Percentiles rank a stretch among this genome's conserved stretches.
Evolutionary conservation across 1,284 basidiomycete species (phyloP).

Genomic region (Ustilago hordei): DNA sequence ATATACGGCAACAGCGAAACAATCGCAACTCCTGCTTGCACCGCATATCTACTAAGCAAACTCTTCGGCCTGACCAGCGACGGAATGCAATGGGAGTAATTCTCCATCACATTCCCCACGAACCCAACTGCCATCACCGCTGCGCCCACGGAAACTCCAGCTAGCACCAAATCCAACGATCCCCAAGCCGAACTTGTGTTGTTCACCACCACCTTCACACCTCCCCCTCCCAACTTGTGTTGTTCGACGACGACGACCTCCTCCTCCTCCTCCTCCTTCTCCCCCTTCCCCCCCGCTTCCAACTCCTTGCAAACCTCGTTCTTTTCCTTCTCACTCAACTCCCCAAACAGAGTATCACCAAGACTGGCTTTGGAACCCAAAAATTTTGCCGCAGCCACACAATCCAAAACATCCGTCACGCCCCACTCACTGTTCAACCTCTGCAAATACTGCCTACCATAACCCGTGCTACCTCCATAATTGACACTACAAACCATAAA

Average conservation of each 20-base stretch:
- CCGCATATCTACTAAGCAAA: neutral
- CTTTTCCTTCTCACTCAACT: conserved; percentile 24
- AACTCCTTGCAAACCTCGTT: conserved; percentile 18
- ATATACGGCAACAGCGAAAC: conserved; percentile 25
- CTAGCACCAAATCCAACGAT: conserved; percentile 19
- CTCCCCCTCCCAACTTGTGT: conserved; percentile 12
- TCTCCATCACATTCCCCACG: conserved; percentile 13
- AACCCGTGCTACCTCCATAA: conserved; percentile 78
- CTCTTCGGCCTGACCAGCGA: conserved; percentile 10
- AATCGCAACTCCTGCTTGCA: conserved; percentile 7
- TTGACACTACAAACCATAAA: conserved; percentile 76
- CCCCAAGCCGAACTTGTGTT: conserved; percentile 28
- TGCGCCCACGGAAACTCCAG: conserved; percentile 6
- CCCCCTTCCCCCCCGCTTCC: conserved; percentile 1
- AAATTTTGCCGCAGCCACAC: conserved; percentile 73
- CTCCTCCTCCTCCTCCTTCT: neutral
- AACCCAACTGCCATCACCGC: conserved; percentile 10
- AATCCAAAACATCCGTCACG: conserved; percentile 77
- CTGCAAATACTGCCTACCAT: conserved; percentile 71
- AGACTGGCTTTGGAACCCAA: conserved; percentile 70
- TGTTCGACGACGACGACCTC: conserved; percentile 19
- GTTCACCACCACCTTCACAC: conserved; percentile 32
- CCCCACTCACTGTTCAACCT: conserved; percentile 78
- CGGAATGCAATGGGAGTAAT: conserved; percentile 27
- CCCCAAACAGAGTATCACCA: conserved; percentile 12